phyloP scores from a whole-genome alignment of 495 filamentous ascomycete genomes.

The Lentithecium fluviatile region DNA sequence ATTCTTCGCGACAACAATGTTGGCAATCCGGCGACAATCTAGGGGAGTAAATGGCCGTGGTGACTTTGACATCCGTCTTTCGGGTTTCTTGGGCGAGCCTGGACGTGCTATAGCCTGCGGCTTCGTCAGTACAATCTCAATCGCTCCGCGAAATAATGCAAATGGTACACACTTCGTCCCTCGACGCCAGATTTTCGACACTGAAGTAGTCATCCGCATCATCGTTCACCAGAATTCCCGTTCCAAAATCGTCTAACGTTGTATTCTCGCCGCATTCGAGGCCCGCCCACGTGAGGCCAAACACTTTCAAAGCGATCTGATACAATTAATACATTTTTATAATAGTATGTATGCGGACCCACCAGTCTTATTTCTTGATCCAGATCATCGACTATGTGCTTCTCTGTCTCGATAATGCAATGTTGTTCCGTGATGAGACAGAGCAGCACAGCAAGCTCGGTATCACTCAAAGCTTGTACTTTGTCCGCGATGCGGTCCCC shows the following conservation, averaged over 20 bases:
- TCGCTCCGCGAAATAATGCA: neutral
- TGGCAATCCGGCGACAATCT: constrained; percentile 59
- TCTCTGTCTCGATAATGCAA: constrained; percentile 77
- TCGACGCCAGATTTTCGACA: constrained; percentile 4
- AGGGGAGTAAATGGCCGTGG: constrained; percentile 38
- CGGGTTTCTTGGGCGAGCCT: constrained; percentile 25
- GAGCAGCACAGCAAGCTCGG: constrained; percentile 82
- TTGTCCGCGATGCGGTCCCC: constrained; percentile 54
- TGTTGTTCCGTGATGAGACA: constrained; percentile 78
- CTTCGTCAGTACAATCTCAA: neutral
- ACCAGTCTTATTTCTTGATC: constrained; percentile 72
- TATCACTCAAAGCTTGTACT: constrained; percentile 74
- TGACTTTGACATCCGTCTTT: constrained; percentile 28
- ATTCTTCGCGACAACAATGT: constrained; percentile 78
- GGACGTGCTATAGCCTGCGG: constrained; percentile 11
- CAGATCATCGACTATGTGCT: constrained; percentile 59
- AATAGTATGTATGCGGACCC: constrained; percentile 9
- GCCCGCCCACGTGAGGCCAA: constrained; percentile 64
- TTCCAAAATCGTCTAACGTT: constrained; percentile 75
- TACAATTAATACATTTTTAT: constrained; percentile 4
- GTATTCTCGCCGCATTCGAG: constrained; percentile 70
- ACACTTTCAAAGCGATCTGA: constrained; percentile 66
- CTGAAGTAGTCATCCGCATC: constrained; percentile 23
- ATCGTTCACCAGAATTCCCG: constrained; percentile 59
- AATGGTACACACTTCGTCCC: constrained; percentile 16